Evolutionary conservation across 257 asterid species (phyloP).

Genomic region (Ajuga chamaepitys): DNA sequence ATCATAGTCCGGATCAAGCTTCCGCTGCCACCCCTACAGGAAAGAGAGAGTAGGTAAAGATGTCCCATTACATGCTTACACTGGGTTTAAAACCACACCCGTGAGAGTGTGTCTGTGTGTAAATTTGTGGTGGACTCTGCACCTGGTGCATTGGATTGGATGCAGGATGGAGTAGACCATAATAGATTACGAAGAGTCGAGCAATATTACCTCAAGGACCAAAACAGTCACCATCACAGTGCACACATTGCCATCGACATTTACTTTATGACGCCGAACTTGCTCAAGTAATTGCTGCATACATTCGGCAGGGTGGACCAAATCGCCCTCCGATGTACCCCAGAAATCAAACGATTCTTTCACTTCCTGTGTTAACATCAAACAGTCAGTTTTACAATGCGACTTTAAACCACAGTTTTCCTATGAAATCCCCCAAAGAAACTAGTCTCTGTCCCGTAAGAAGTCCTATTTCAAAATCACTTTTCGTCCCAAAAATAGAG

Average conservation of each 20-base stretch:
- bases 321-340: slow-evolving; percentile 87
- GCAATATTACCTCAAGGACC: slow-evolving; percentile 70
- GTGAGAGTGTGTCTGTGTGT: too few species aligned
- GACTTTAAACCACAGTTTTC: not conserved
- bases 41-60: too few species aligned
- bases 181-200: too few species aligned
- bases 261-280: slow-evolving; percentile 85
- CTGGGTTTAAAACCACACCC: too few species aligned
- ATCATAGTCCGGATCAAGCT: slow-evolving; percentile 63
- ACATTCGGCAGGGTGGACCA: slow-evolving; percentile 92
- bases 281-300: slow-evolving; percentile 81
- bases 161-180: too few species aligned
- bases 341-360: slow-evolving; percentile 78
- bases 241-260: slow-evolving; percentile 95
- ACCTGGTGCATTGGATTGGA: too few species aligned
- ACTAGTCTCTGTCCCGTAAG: too few species aligned
- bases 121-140: too few species aligned
- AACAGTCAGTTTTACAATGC: not conserved
- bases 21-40: slow-evolving; percentile 39
- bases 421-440: not conserved
- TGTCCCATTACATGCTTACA: too few species aligned
- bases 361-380: slow-evolving; percentile 65
- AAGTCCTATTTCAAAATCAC: too few species aligned
- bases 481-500: too few species aligned
- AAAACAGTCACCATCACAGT: slow-evolving; percentile 91